A percentile compares a stretch with the other conserved stretches of the same genome.
Evolutionary conservation across 164 flowering plant species (phyloP).

Genomic region (Chimonanthus salicifolius): DNA sequence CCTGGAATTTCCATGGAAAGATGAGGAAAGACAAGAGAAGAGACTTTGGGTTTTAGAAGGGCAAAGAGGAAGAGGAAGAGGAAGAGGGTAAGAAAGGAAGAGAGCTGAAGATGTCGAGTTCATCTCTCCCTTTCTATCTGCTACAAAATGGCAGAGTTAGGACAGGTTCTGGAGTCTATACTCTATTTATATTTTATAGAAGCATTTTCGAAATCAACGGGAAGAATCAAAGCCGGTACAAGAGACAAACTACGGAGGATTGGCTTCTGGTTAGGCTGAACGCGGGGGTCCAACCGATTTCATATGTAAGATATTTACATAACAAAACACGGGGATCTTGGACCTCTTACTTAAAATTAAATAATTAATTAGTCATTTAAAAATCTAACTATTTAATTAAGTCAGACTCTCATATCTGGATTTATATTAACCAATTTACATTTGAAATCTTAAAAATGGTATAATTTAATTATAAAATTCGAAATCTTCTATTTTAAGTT

Average conservation of each 20-base stretch:
- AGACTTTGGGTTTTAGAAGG: constrained; percentile 20
- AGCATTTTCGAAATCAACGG: background rate
- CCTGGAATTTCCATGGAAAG: constrained; percentile 8
- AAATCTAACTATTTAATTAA: too few relatives aligned
- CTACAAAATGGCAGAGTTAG: background rate
- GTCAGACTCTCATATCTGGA: too few relatives aligned
- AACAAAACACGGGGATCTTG: too few relatives aligned
- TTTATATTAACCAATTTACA: too few relatives aligned
- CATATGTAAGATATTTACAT: too few relatives aligned
- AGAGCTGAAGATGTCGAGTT: constrained; percentile 8
- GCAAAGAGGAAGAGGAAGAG: constrained; percentile 1
- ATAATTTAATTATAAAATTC: too few relatives aligned
- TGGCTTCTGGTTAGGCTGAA: too few relatives aligned
- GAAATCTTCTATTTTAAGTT: too few relatives aligned
- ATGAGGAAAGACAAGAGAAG: background rate
- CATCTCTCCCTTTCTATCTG: constrained; percentile 18
- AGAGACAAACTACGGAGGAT: background rate
- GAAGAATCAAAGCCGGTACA: background rate
- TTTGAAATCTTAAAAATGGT: too few relatives aligned
- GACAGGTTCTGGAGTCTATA: background rate
- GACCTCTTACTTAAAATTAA: too few relatives aligned
- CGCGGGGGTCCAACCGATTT: too few relatives aligned
- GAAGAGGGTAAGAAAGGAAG: constrained; percentile 15
- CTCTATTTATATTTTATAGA: background rate
- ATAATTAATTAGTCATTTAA: too few relatives aligned